Percentiles rank a stretch among this genome's conserved stretches.
phyloP scores from a whole-genome alignment of 257 asterid genomes.

The Cordia subcordata region DNA sequence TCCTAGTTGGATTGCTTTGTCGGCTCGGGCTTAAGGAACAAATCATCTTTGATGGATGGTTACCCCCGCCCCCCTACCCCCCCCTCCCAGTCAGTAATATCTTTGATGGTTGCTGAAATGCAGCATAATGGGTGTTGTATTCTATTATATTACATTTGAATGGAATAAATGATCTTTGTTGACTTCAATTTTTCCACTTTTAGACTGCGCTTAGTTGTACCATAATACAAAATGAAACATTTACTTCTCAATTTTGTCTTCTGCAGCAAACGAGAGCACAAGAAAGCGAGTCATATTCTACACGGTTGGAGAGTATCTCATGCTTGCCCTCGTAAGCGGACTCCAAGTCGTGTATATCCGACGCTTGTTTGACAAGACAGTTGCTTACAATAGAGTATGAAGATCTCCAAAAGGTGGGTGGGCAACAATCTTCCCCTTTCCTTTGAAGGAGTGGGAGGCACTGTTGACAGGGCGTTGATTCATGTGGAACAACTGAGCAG shows the following conservation, averaged over 20 bases:
- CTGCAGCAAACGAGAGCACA: slow-evolving; percentile 86
- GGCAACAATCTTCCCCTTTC: slow-evolving; percentile 8
- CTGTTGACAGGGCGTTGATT: slow-evolving; percentile 5
- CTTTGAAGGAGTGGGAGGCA: background rate
- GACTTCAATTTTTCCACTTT: background rate
- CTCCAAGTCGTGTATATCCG: slow-evolving; percentile 73
- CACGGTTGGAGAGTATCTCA: slow-evolving; percentile 66
- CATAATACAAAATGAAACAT: background rate
- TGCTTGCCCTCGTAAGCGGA: slow-evolving; percentile 52
- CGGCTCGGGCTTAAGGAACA: too few relatives aligned
- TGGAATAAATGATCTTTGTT: too few relatives aligned
- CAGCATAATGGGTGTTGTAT: too few relatives aligned
- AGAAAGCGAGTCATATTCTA: slow-evolving; percentile 71
- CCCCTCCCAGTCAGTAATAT: too few relatives aligned
- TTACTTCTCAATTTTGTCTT: slow-evolving; percentile 4
- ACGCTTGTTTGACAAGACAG: slow-evolving; percentile 66
- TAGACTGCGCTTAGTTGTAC: background rate
- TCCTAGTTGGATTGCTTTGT: too few relatives aligned
- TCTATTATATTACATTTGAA: too few relatives aligned
- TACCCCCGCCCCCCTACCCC: too few relatives aligned
- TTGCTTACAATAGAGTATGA: slow-evolving; percentile 73
- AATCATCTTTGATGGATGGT: too few relatives aligned
- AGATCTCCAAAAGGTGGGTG: slow-evolving; percentile 3
- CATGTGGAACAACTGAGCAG: background rate
- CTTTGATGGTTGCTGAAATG: too few relatives aligned